These are phyloP conservation scores for Bryopsis sp. DNA, from an alignment of 139 green algal genomes.

Conservation along the genomic window DNA sequence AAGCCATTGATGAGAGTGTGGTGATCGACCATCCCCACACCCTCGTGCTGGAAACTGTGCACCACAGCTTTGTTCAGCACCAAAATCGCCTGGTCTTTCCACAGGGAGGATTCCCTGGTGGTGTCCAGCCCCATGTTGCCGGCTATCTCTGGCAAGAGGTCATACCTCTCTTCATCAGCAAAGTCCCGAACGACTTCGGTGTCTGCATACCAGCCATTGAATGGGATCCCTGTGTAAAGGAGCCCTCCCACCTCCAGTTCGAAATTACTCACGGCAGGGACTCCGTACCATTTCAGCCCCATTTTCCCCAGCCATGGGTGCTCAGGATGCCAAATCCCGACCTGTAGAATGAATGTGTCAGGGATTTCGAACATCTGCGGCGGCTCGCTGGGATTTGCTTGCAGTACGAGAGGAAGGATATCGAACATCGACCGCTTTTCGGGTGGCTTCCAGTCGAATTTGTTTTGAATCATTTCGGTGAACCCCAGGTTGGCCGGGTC, in stretches of 20 bases:
- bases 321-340: conserved; percentile 28
- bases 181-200: conserved; percentile 44
- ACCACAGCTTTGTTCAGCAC: conserved; percentile 28
- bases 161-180: conserved; percentile 32
- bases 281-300: conserved; percentile 37
- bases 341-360: conserved; percentile 22
- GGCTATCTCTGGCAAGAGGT: conserved; percentile 31
- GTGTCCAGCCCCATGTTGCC: conserved; percentile 26
- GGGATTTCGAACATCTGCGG: conserved; percentile 33
- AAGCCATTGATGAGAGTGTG: conserved; percentile 38
- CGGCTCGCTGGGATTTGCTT: conserved; percentile 23
- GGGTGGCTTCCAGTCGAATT: conserved; percentile 29
- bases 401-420: conserved; percentile 33
- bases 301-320: conserved; percentile 24
- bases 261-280: conserved; percentile 31
- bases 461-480: conserved; percentile 27
- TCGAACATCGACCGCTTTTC: conserved; percentile 24
- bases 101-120: conserved; percentile 26
- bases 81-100: conserved; percentile 32
- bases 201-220: conserved; percentile 41
- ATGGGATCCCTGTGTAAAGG: conserved; percentile 35
- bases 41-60: conserved; percentile 24
- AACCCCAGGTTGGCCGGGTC: conserved; percentile 31
- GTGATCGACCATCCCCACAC: conserved; percentile 36
- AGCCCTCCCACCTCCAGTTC: conserved; percentile 37